phyloP scores from a whole-genome alignment of 208 protist genomes.

The Crithidia bombi region DNA sequence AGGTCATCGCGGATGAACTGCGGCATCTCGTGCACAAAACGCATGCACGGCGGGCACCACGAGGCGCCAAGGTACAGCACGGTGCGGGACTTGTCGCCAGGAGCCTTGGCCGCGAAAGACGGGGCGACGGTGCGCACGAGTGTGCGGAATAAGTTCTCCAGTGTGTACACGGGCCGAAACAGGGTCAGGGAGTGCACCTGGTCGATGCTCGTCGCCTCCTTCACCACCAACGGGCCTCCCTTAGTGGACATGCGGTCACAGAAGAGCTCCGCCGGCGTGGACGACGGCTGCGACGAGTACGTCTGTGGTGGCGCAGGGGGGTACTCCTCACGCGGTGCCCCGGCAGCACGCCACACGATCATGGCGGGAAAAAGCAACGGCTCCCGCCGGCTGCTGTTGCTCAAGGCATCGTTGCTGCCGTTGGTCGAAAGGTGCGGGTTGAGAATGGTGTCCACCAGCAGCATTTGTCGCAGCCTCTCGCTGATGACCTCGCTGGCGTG shows the following conservation, averaged over 20 bases:
- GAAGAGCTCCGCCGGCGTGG: constrained; percentile 35
- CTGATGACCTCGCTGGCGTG: constrained; percentile 45
- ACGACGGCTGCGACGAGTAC: constrained; percentile 33
- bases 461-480: constrained; percentile 35
- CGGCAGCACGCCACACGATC: constrained; percentile 41
- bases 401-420: constrained; percentile 1
- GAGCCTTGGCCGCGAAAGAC: constrained; percentile 8
- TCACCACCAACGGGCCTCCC: constrained; percentile 69
- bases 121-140: constrained; percentile 35
- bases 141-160: constrained; percentile 58
- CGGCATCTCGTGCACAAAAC: constrained; percentile 63
- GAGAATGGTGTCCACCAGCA: constrained; percentile 53
- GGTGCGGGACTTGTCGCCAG: constrained; percentile 35
- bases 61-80: constrained; percentile 82
- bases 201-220: constrained; percentile 64
- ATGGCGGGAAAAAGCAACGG: constrained; percentile 42
- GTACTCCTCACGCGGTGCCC: constrained; percentile 50
- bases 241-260: constrained; percentile 33
- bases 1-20: constrained; percentile 55
- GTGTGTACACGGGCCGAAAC: constrained; percentile 69
- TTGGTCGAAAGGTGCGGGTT: constrained; percentile 32
- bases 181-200: constrained; percentile 72
- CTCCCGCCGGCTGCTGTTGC: constrained; percentile 21
- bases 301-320: constrained; percentile 32
- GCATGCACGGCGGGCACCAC: constrained; percentile 89